These are phyloP conservation scores for Fusarium compactum DNA, from an alignment of 2,329 filamentous ascomycete species.

Conservation along the genomic window DNA sequence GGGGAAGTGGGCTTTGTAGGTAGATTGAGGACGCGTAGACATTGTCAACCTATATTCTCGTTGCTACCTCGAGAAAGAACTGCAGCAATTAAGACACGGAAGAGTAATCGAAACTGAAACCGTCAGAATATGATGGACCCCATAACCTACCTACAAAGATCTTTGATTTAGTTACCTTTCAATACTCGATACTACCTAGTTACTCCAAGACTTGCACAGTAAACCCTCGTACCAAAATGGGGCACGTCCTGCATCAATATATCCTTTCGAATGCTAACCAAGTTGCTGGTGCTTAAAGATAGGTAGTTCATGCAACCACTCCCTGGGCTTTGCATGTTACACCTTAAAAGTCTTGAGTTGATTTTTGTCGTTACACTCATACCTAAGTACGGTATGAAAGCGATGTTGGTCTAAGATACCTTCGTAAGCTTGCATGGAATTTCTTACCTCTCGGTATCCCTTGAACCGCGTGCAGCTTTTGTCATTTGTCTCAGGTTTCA, in stretches of 20 bases:
- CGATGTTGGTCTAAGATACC: neutral
- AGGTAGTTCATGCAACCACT: neutral
- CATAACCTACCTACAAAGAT: neutral
- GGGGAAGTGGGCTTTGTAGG: constrained; percentile 37
- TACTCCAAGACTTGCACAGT: neutral
- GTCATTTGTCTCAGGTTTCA: constrained; percentile 8
- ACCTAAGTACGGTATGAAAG: neutral
- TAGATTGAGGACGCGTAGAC: constrained; percentile 37
- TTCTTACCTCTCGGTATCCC: neutral
- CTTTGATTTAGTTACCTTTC: neutral
- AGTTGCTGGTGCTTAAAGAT: neutral
- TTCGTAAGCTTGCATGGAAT: neutral
- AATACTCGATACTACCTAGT: neutral
- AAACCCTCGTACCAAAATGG: neutral
- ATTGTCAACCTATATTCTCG: constrained; percentile 20
- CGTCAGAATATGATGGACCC: neutral
- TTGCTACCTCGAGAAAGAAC: neutral
- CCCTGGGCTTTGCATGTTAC: neutral
- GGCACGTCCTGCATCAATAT: neutral
- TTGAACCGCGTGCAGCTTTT: constrained; percentile 2
- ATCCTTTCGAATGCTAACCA: neutral
- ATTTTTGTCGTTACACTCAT: neutral
- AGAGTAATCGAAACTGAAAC: neutral
- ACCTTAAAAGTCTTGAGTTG: neutral
- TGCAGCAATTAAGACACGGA: neutral